A percentile compares a stretch with the other conserved stretches of the same genome.
These are phyloP conservation scores for Eruca vesicaria DNA, from an alignment of 441 rosid species.

Conservation along the genomic window DNA sequence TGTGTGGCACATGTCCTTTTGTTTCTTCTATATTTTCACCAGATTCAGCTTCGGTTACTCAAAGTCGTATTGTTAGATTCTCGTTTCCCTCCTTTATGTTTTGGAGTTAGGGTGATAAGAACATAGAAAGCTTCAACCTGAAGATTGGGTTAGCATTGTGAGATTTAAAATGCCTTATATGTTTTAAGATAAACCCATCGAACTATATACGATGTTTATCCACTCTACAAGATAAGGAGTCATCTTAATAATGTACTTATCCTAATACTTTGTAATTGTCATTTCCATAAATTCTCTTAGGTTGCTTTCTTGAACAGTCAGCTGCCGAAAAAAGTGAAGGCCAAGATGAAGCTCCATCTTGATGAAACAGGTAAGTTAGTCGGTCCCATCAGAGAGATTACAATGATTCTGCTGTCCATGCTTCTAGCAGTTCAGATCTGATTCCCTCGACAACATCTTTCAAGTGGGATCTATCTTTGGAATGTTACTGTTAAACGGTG, in stretches of 20 bases:
- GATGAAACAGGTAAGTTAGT: slow-evolving; percentile 64
- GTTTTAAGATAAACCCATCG: too few relatives aligned
- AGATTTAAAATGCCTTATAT: not conserved
- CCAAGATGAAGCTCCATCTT: slow-evolving; percentile 88
- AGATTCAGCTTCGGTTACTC: not conserved
- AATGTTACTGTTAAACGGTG: not conserved
- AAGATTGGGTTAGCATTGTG: not conserved
- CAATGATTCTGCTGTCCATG: slow-evolving; percentile 8
- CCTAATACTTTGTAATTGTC: too few relatives aligned
- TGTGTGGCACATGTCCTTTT: not conserved
- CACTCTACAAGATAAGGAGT: too few relatives aligned
- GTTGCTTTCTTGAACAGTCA: slow-evolving; percentile 51
- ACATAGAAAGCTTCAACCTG: not conserved
- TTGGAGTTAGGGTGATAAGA: slow-evolving; percentile 1
- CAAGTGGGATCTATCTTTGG: slow-evolving; percentile 24
- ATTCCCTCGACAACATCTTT: slow-evolving; percentile 17
- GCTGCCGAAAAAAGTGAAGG: slow-evolving; percentile 85
- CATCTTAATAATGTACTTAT: too few relatives aligned
- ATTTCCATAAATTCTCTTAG: not conserved
- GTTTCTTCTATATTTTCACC: not conserved
- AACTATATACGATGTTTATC: too few relatives aligned
- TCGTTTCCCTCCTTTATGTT: not conserved
- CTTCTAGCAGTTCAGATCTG: slow-evolving; percentile 11
- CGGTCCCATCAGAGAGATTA: not conserved
- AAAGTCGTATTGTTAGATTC: not conserved